Conservation (phyloP, 2,329 filamentous ascomycete species). For the Trichophyton mentagrophytes region DNA sequence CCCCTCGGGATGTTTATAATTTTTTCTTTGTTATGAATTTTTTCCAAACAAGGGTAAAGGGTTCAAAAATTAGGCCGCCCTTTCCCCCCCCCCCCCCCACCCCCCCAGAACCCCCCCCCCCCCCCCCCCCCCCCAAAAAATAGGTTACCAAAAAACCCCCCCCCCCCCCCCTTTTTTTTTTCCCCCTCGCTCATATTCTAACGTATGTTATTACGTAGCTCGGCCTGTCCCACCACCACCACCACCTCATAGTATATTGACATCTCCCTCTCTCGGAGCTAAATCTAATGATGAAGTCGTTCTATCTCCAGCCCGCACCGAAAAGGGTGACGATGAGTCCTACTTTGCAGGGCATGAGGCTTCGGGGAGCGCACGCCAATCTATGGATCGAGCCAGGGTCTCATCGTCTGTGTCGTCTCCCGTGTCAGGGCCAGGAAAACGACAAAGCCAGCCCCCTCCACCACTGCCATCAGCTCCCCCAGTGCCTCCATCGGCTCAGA, state of each 20-base stretch:
- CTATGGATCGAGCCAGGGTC: not conserved
- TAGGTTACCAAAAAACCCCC: too few relatives aligned
- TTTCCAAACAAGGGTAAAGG: too few relatives aligned
- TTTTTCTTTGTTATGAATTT: too few relatives aligned
- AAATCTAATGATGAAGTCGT: conserved; percentile 79
- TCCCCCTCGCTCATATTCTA: not conserved
- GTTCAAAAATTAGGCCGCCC: too few relatives aligned
- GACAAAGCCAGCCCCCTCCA: conserved; percentile 32
- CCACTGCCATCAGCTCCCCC: conserved; percentile 28
- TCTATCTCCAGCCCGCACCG: conserved; percentile 21
- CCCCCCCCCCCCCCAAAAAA: too few relatives aligned
- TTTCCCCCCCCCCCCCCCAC: too few relatives aligned
- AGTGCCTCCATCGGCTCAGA: conserved; percentile 37
- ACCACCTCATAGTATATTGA: conserved; percentile 40
- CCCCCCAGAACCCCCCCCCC: too few relatives aligned
- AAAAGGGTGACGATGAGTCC: conserved; percentile 4
- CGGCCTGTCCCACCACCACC: conserved; percentile 48
- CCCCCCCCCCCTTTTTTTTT: too few relatives aligned
- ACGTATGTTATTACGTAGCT: conserved; percentile 33
- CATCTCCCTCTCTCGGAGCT: conserved; percentile 63
- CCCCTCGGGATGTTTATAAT: too few relatives aligned
- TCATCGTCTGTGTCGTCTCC: conserved; percentile 17
- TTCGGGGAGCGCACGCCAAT: not conserved
- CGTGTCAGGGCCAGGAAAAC: conserved; percentile 26
- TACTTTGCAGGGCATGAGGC: conserved; percentile 5